Evolutionary conservation across 2,329 filamentous ascomycete genomes (phyloP).

Genomic region (Botrytis squamosa): DNA sequence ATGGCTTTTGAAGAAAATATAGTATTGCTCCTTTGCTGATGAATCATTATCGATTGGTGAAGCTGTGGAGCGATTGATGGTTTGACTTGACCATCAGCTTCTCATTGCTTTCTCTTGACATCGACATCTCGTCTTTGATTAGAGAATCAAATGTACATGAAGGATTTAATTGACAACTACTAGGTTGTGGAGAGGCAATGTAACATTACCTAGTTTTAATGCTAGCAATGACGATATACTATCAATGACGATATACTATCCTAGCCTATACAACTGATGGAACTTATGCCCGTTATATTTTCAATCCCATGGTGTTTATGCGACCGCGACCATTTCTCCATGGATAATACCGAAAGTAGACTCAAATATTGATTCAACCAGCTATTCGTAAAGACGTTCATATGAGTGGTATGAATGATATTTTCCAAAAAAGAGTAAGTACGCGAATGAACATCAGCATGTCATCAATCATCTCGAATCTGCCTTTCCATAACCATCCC

Average conservation of each 20-base stretch:
- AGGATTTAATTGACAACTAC: background rate
- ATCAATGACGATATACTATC: too few species aligned
- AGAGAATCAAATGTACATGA: background rate
- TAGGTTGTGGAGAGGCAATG: background rate
- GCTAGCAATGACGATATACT: background rate
- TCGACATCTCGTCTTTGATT: background rate
- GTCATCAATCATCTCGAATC: background rate
- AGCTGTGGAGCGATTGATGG: background rate
- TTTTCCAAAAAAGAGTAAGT: background rate
- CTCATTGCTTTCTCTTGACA: background rate
- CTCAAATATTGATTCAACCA: background rate
- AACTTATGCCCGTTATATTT: background rate
- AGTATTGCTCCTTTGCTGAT: background rate
- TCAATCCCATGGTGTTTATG: background rate
- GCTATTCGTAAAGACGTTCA: background rate
- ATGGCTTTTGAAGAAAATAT: too few species aligned
- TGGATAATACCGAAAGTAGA: background rate
- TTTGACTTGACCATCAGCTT: background rate
- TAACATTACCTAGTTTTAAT: background rate
- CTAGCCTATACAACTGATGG: background rate
- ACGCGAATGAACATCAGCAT: background rate
- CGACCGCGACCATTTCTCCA: background rate
- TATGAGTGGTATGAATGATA: background rate
- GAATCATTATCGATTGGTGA: background rate
- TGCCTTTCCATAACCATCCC: background rate